Evolutionary conservation across 176 grass and related monocot species (phyloP).

Genomic region (Typha latifolia): DNA sequence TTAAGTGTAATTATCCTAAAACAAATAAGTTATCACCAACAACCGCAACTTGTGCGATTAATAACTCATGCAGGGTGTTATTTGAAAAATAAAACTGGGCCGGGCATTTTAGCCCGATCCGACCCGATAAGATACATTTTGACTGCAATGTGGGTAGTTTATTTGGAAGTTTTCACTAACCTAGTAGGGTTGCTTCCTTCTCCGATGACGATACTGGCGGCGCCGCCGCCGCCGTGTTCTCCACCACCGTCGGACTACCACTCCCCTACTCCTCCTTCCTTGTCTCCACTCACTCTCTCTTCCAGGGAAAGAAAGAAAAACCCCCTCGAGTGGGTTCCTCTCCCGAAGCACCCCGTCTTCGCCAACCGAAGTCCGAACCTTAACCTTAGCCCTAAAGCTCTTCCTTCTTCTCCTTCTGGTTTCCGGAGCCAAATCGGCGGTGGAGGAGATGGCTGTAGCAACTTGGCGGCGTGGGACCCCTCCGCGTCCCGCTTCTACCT

Average conservation of each 20-base stretch:
- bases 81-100: too few species aligned
- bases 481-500: conserved; percentile 56
- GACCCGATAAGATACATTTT: too few species aligned
- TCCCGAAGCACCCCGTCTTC: conserved; percentile 38
- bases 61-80: too few species aligned
- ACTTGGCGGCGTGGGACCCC: conserved; percentile 51
- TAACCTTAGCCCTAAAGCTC: too few species aligned
- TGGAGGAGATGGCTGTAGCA: conserved; percentile 9
- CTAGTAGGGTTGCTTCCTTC: not conserved
- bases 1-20: too few species aligned
- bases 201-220: conserved; percentile 51
- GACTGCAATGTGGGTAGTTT: too few species aligned
- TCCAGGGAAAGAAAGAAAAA: conserved; percentile 6
- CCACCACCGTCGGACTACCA: conserved; percentile 28
- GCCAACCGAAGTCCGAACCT: not conserved
- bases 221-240: conserved; percentile 49
- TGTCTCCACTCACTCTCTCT: conserved; percentile 37
- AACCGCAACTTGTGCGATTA: too few species aligned
- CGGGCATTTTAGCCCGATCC: too few species aligned
- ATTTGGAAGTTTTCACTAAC: too few species aligned
- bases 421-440: not conserved
- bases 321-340: conserved; percentile 38
- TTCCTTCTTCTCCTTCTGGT: not conserved
- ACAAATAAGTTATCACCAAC: too few species aligned
- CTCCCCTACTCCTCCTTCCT: conserved; percentile 13